These are phyloP conservation scores for Ceratocystis eucalypticola DNA, from an alignment of 2,329 filamentous ascomycete species.

Conservation along the genomic window DNA sequence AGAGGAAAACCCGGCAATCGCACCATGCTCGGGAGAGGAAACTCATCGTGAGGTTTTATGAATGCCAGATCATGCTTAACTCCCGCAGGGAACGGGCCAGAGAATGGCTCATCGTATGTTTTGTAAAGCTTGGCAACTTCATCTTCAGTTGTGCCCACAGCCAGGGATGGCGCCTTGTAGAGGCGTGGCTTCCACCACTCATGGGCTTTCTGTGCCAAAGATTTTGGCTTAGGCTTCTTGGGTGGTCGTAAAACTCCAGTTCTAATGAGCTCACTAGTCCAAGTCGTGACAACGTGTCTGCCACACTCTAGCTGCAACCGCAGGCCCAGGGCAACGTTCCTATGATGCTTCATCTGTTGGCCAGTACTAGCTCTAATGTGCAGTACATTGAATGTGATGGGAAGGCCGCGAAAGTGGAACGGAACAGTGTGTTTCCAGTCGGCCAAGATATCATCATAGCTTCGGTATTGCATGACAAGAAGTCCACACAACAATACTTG, in stretches of 20 bases:
- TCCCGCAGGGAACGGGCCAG: slow-evolving; percentile 7
- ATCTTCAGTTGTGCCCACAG: background rate
- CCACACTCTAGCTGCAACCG: slow-evolving; percentile 6
- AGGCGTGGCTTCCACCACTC: slow-evolving; percentile 1
- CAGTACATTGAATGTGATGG: slow-evolving; percentile 13
- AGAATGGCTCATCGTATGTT: slow-evolving; percentile 7
- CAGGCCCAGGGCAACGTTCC: slow-evolving; percentile 6
- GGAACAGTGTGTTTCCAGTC: slow-evolving; percentile 12
- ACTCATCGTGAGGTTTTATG: slow-evolving; percentile 4
- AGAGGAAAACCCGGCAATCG: background rate
- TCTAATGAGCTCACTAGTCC: slow-evolving; percentile 12
- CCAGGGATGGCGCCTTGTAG: background rate
- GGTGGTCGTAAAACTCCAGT: slow-evolving; percentile 8
- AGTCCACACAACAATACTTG: slow-evolving; percentile 11
- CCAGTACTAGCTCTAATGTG: slow-evolving; percentile 9
- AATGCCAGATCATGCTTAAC: slow-evolving; percentile 9
- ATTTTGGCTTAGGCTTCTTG: background rate
- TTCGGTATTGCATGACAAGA: slow-evolving; percentile 7
- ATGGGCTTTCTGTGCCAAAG: background rate
- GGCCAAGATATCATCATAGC: slow-evolving; percentile 2
- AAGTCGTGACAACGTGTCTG: slow-evolving; percentile 10
- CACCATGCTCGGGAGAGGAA: background rate
- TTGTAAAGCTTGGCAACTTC: background rate
- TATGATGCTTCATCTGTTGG: background rate
- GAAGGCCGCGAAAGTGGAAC: slow-evolving; percentile 9